Evolutionary conservation across 2,329 filamentous ascomycete species (phyloP).

Genomic region (Fusarium coicis): DNA sequence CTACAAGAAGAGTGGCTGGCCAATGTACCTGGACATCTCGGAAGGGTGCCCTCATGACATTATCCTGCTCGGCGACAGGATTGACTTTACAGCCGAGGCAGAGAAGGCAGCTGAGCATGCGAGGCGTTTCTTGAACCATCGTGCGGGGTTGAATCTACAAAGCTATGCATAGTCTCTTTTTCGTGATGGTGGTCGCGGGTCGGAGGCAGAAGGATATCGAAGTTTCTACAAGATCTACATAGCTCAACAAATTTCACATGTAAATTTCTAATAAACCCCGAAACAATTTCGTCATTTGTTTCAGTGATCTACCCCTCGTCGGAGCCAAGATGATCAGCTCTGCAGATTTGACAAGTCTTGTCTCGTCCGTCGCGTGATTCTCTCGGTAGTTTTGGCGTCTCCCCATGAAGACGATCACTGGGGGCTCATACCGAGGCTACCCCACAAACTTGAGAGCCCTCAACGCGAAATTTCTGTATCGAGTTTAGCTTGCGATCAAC

Average conservation of each 20-base stretch:
- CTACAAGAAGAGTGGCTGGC: conserved; percentile 32
- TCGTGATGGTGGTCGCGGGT: neutral
- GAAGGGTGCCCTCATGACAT: conserved; percentile 35
- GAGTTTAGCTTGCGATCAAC: conserved; percentile 35
- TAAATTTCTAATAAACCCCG: neutral
- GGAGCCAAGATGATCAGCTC: neutral
- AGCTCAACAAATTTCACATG: conserved; percentile 23
- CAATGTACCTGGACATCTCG: conserved; percentile 25
- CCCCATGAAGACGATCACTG: neutral
- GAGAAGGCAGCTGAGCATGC: conserved; percentile 28
- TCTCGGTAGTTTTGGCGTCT: neutral
- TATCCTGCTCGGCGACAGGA: conserved; percentile 22
- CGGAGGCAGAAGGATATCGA: neutral
- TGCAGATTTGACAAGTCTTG: conserved; percentile 13
- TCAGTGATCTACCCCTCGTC: neutral
- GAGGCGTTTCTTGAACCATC: conserved; percentile 16
- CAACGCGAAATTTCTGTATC: neutral
- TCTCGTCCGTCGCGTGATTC: conserved; percentile 6
- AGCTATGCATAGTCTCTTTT: neutral
- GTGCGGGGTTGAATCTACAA: conserved; percentile 14
- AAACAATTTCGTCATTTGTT: neutral
- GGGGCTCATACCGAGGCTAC: conserved; percentile 7
- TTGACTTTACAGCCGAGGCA: conserved; percentile 32
- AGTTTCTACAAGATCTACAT: neutral
- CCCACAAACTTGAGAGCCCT: conserved; percentile 9